Evolutionary conservation across 225 moss, liverwort and hornwort species (phyloP).

Genomic region (Rhytidiadelphus loreus): DNA sequence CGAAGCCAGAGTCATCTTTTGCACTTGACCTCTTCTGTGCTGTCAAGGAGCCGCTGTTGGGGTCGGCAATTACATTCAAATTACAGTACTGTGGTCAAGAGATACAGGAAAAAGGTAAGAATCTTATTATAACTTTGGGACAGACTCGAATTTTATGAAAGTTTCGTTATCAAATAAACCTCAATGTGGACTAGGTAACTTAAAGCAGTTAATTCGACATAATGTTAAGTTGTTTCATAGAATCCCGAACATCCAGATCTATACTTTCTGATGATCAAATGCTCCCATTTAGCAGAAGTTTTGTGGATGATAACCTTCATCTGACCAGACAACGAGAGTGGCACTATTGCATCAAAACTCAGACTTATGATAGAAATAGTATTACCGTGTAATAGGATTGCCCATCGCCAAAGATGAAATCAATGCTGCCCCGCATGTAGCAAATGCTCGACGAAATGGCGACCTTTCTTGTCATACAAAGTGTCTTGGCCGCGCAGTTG

Average conservation of each 20-base stretch:
- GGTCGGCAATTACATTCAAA: slow-evolving; percentile 21
- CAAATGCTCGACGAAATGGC: slow-evolving; percentile 32
- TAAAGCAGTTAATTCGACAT: neutral
- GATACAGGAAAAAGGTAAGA: neutral
- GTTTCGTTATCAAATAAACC: neutral
- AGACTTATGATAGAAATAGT: neutral
- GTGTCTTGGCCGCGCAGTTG: slow-evolving; percentile 32
- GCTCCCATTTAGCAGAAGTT: neutral
- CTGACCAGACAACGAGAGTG: neutral
- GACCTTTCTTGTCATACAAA: slow-evolving; percentile 22
- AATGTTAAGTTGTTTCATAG: neutral
- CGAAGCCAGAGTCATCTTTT: slow-evolving; percentile 15
- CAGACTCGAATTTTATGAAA: neutral
- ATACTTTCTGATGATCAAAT: neutral
- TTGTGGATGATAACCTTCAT: neutral
- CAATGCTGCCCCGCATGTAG: slow-evolving; percentile 32
- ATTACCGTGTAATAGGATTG: slow-evolving; percentile 27
- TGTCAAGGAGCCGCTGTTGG: slow-evolving; percentile 23
- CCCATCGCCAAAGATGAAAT: slow-evolving; percentile 29
- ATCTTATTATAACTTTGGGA: neutral
- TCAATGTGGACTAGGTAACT: neutral
- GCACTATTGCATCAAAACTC: neutral
- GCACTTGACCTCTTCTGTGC: slow-evolving; percentile 32
- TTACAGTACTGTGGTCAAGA: slow-evolving; percentile 15
- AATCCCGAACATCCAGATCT: neutral